These are phyloP conservation scores for Paecilomyces niveus DNA, from an alignment of 2,329 filamentous ascomycete species.

Conservation along the genomic window DNA sequence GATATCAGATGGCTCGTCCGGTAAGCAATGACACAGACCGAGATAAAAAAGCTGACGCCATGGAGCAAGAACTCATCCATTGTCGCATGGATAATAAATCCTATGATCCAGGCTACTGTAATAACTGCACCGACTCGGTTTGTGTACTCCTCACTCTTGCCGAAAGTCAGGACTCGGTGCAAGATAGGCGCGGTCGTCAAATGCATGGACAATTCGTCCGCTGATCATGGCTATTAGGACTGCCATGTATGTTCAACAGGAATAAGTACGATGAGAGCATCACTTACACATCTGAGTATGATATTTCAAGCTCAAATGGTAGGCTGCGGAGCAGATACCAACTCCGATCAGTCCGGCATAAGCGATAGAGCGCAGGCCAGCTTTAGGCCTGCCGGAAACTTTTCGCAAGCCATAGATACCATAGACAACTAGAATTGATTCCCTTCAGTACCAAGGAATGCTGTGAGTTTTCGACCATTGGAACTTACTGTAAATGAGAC, in stretches of 20 bases:
- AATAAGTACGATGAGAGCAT: background rate
- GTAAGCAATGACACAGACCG: slow-evolving; percentile 28
- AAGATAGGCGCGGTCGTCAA: slow-evolving; percentile 36
- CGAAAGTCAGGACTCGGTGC: slow-evolving; percentile 34
- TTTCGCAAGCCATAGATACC: slow-evolving; percentile 32
- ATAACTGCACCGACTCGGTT: slow-evolving; percentile 26
- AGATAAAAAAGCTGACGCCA: slow-evolving; percentile 28
- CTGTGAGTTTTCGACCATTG: slow-evolving; percentile 16
- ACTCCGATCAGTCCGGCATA: slow-evolving; percentile 31
- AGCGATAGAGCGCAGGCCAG: slow-evolving; percentile 23
- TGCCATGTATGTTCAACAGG: background rate
- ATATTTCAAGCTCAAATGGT: slow-evolving; percentile 4
- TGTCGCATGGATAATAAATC: slow-evolving; percentile 29
- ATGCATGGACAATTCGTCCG: slow-evolving; percentile 38
- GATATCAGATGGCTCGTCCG: slow-evolving; percentile 24
- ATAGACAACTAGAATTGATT: slow-evolving; percentile 25
- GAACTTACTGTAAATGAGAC: slow-evolving; percentile 15
- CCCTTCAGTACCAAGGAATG: background rate
- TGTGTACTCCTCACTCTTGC: slow-evolving; percentile 16
- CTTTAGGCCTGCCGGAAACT: slow-evolving; percentile 12
- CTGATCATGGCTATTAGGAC: slow-evolving; percentile 10
- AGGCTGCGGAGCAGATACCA: slow-evolving; percentile 1
- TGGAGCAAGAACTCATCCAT: slow-evolving; percentile 40
- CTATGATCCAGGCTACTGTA: slow-evolving; percentile 6
- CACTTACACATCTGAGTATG: slow-evolving; percentile 5